A percentile compares a stretch with the other conserved stretches of the same genome.
phyloP scores from a whole-genome alignment of 768 basidiomycete species.

The Serpula lacrymans region DNA sequence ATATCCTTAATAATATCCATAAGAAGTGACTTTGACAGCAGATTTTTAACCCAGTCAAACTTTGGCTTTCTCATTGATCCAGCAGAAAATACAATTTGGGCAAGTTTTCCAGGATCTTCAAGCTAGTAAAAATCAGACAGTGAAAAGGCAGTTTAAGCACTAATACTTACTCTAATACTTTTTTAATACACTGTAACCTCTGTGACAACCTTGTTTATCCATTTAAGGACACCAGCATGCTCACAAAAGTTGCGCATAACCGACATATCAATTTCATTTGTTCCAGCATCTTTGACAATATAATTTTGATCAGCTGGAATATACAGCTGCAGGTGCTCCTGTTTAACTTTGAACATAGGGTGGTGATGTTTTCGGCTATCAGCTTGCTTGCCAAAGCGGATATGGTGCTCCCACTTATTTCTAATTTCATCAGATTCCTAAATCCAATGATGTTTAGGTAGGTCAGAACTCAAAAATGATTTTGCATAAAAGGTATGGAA shows the following conservation, averaged over 20 bases:
- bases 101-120: background rate
- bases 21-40: too few species aligned
- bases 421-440: background rate
- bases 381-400: background rate
- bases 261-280: background rate
- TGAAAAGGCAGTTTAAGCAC: background rate
- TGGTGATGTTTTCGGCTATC: background rate
- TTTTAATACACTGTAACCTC: background rate
- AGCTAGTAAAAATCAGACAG: background rate
- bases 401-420: background rate
- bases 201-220: background rate
- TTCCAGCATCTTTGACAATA: background rate
- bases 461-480: too few species aligned
- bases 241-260: background rate
- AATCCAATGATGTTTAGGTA: background rate
- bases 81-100: background rate
- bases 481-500: too few species aligned
- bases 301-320: background rate
- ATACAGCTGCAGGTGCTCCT: background rate
- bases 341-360: background rate
- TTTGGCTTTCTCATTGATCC: background rate
- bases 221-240: background rate
- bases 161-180: background rate
- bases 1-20: too few species aligned
- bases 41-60: background rate